Evolutionary conservation across 169 alveolate species (phyloP).

Genomic region (Plasmodium sp.): DNA sequence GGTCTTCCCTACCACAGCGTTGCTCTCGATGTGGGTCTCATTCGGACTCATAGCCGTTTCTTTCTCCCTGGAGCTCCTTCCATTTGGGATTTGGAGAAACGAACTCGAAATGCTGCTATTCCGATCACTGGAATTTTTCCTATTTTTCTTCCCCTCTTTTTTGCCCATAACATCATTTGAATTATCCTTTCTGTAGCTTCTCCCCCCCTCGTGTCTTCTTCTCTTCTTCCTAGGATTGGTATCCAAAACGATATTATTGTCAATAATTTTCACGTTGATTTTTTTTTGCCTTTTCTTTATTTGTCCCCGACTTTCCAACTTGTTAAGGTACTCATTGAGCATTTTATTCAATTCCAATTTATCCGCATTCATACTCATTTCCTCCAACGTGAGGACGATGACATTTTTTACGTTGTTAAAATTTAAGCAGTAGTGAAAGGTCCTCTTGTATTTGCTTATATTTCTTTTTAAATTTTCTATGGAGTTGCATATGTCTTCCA

Average conservation of each 20-base stretch:
- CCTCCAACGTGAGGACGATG: conserved; percentile 36
- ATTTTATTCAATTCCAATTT: conserved; percentile 48
- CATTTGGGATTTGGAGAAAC: not conserved
- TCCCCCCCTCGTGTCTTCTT: not conserved
- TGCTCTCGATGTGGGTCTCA: not conserved
- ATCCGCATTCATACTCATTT: conserved; percentile 67
- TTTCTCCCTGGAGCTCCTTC: not conserved
- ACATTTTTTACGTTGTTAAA: conserved; percentile 65
- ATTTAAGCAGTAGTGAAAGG: conserved; percentile 67
- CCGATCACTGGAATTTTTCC: not conserved
- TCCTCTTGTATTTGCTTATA: conserved; percentile 36
- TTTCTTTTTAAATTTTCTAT: conserved; percentile 59
- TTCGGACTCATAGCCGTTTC: not conserved
- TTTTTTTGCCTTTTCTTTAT: conserved; percentile 60
- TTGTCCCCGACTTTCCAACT: conserved; percentile 45
- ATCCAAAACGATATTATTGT: conserved; percentile 50
- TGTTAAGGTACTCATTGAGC: conserved; percentile 43
- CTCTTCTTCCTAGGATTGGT: conserved; percentile 15
- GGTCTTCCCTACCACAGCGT: not conserved
- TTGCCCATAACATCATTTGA: not conserved
- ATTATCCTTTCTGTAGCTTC: not conserved
- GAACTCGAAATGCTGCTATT: not conserved
- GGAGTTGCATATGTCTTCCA: conserved; percentile 65
- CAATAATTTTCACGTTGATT: conserved; percentile 46
- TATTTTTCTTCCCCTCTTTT: not conserved